phyloP scores from a whole-genome alignment of 2,329 filamentous ascomycete genomes.

The Pyrenochaeta sp. region DNA sequence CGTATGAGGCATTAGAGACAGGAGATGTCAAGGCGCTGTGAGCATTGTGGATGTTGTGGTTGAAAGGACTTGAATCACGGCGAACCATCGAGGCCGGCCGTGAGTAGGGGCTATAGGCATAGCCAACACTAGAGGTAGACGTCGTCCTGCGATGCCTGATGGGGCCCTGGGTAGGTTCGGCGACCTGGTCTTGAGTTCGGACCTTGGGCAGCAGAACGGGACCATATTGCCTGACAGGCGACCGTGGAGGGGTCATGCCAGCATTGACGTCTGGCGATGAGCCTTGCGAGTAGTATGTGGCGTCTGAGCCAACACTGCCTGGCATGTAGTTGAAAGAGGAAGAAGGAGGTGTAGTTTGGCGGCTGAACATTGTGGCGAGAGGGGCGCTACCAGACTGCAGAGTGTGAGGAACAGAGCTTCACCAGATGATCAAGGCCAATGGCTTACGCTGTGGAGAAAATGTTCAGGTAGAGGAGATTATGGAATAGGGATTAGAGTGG shows the following conservation, averaged over 20 bases:
- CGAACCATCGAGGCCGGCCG: constrained; percentile 54
- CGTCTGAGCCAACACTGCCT: constrained; percentile 58
- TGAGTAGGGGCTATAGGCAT: constrained; percentile 59
- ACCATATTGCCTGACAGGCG: constrained; percentile 79
- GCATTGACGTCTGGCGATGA: constrained; percentile 73
- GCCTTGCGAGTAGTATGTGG: constrained; percentile 69
- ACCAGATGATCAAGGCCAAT: constrained; percentile 14
- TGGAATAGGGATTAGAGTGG: constrained; percentile 47
- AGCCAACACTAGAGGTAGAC: constrained; percentile 55
- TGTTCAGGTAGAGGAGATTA: constrained; percentile 39
- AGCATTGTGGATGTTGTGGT: constrained; percentile 35
- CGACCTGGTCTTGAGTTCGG: constrained; percentile 80
- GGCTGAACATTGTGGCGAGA: constrained; percentile 50
- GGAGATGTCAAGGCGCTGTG: constrained; percentile 55
- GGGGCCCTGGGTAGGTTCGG: constrained; percentile 63
- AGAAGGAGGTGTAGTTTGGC: constrained; percentile 55
- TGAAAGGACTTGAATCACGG: constrained; percentile 55
- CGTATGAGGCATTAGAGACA: constrained; percentile 51
- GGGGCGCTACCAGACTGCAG: constrained; percentile 46
- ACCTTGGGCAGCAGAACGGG: constrained; percentile 86
- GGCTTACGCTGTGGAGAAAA: constrained; percentile 41
- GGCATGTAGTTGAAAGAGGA: constrained; percentile 47
- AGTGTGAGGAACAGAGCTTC: constrained; percentile 18
- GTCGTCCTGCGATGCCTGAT: constrained; percentile 66
- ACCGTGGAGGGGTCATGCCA: constrained; percentile 72